These are phyloP conservation scores for Arabidopsis thaliana DNA, from an alignment of 345 rosid species.

Conservation along the genomic window TAIR10.1 NC_003070.9:5579501-5580000, in stretches of 20 bases:
- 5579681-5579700: conserved; percentile 39
- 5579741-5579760: not conserved
- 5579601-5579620: conserved; percentile 84
- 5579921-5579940: conserved; percentile 53
- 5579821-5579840: conserved; percentile 62
- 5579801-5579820: conserved; percentile 62
- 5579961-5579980: conserved; percentile 64
- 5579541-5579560: conserved; percentile 87
- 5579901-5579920: not conserved
- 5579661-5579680: conserved; percentile 91
- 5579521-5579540: conserved; percentile 76
- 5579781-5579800: conserved; percentile 76
- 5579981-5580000: conserved; percentile 56
- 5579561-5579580: conserved; percentile 84
- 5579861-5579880: not conserved
- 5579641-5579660: conserved; percentile 82
- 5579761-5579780: conserved; percentile 62
- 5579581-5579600: conserved; percentile 89
- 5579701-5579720: not conserved
- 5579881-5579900: not conserved
- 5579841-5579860: conserved; percentile 46
- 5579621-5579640: conserved; percentile 82
- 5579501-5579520: conserved; percentile 76
- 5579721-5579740: conserved; percentile 28
- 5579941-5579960: conserved; percentile 53